These are phyloP conservation scores for Colletotrichum magnum DNA, from an alignment of 2,329 filamentous ascomycete genomes.

Conservation along the genomic window DNA sequence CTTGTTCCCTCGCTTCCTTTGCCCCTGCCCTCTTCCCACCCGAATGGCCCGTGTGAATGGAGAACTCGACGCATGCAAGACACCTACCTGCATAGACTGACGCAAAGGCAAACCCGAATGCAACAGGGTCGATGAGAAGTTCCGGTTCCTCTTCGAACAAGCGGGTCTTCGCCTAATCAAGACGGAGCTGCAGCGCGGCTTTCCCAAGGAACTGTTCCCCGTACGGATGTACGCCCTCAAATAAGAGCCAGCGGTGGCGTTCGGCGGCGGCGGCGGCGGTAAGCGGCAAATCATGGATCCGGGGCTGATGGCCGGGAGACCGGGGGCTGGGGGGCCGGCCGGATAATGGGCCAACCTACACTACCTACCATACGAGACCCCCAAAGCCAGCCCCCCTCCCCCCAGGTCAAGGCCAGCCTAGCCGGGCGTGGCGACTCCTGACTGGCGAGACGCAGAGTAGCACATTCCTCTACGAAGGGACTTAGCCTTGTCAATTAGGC, in stretches of 20 bases:
- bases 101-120: constrained; percentile 27
- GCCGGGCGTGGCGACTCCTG: not conserved
- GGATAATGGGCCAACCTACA: constrained; percentile 8
- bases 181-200: constrained; percentile 80
- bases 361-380: not conserved
- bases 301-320: constrained; percentile 25
- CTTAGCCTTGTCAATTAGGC: too few relatives aligned
- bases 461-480: too few relatives aligned
- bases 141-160: constrained; percentile 76
- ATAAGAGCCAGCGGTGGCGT: constrained; percentile 37
- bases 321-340: constrained; percentile 25
- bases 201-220: constrained; percentile 78
- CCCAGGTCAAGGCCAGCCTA: constrained; percentile 5
- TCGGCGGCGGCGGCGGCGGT: constrained; percentile 26
- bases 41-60: constrained; percentile 25
- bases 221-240: constrained; percentile 85
- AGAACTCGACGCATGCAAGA: constrained; percentile 30
- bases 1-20: constrained; percentile 13
- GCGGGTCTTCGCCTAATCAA: constrained; percentile 78
- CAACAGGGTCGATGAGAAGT: constrained; percentile 78
- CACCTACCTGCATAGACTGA: constrained; percentile 36
- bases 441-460: not conserved
- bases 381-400: not conserved
- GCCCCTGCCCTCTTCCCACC: not conserved
- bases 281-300: constrained; percentile 37